Conservation (phyloP, 257 asterid genomes). For the Gardenia jasminoides region DNA sequence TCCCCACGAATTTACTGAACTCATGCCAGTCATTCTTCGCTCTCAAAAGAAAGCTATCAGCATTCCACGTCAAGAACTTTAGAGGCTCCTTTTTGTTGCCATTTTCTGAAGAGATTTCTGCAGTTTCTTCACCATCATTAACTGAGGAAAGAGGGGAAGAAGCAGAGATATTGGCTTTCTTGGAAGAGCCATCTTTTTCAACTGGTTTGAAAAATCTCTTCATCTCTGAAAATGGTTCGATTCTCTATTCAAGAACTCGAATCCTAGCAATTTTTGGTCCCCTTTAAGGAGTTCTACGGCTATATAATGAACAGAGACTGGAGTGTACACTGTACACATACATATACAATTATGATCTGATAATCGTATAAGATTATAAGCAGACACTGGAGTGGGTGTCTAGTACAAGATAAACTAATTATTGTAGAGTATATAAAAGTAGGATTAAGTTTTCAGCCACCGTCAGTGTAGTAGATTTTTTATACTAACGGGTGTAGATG, state of each 20-base stretch:
- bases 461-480: too few species aligned
- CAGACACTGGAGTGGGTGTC: too few species aligned
- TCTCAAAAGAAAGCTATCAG: constrained; percentile 76
- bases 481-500: too few species aligned
- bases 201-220: constrained; percentile 89
- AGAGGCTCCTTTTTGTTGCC: constrained; percentile 52
- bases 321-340: too few species aligned
- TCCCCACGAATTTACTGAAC: constrained; percentile 60
- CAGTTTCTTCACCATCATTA: constrained; percentile 23
- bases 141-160: constrained; percentile 35
- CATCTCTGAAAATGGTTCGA: constrained; percentile 30
- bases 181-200: constrained; percentile 66
- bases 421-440: too few species aligned
- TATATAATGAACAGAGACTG: too few species aligned
- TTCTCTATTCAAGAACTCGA: background rate
- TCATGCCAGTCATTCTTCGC: constrained; percentile 78
- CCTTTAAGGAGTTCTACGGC: background rate
- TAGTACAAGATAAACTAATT: too few species aligned
- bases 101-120: constrained; percentile 29
- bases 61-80: constrained; percentile 92
- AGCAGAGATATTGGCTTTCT: constrained; percentile 54
- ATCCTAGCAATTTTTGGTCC: background rate
- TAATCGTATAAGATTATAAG: too few species aligned
- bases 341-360: too few species aligned
- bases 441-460: too few species aligned